These are phyloP conservation scores for Astrephomene gubernaculifera DNA, from an alignment of 139 green algal species.

Conservation along the genomic window DNA sequence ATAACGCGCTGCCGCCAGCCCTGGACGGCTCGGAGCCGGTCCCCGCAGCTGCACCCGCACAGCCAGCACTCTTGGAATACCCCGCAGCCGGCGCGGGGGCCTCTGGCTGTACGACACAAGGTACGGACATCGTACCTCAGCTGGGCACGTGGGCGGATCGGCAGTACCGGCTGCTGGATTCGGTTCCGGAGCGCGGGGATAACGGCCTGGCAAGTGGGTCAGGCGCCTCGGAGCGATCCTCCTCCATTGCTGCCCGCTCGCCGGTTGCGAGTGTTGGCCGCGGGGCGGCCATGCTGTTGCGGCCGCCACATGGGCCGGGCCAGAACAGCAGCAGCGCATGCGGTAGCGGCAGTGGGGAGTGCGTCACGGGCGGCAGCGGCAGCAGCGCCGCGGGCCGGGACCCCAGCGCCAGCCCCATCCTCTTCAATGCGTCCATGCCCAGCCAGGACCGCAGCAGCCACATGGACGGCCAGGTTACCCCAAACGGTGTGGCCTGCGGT, in stretches of 20 bases:
- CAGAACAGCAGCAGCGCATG: neutral
- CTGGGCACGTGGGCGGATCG: conserved; percentile 59
- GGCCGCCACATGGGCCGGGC: neutral
- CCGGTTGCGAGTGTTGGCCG: too few relatives aligned
- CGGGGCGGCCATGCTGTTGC: neutral
- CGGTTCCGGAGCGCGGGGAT: conserved; percentile 22
- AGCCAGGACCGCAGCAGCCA: conserved; percentile 8
- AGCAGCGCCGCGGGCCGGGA: neutral
- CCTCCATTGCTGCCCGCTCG: neutral
- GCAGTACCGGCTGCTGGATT: conserved; percentile 49
- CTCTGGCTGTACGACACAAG: too few relatives aligned
- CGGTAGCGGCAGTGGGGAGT: conserved; percentile 4
- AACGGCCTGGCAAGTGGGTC: neutral
- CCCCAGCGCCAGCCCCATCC: neutral
- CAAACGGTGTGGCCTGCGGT: neutral
- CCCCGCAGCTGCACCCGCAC: too few relatives aligned
- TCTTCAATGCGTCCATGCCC: conserved; percentile 1
- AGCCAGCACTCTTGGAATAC: too few relatives aligned
- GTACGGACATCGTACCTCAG: conserved; percentile 15
- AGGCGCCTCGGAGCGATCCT: neutral
- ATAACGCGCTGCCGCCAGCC: neutral
- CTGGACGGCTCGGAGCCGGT: too few relatives aligned
- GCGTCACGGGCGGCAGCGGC: conserved; percentile 10
- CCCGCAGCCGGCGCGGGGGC: too few relatives aligned
- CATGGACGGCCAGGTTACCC: neutral